These are phyloP conservation scores for Candida nemodendra DNA, from an alignment of 805 yeast genomes.

Conservation along the genomic window DNA sequence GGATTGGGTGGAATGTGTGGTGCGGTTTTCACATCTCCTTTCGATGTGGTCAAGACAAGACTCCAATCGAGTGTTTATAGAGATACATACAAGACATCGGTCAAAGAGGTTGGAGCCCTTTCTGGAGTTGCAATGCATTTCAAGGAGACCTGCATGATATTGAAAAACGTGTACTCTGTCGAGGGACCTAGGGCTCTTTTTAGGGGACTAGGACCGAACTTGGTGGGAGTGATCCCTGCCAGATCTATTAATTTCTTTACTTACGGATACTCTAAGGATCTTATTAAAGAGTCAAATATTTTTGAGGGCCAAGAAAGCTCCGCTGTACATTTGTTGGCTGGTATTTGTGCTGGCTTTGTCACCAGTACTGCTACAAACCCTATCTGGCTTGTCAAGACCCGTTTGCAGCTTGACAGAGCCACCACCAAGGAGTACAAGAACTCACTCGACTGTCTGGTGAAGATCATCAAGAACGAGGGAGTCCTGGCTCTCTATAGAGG, in stretches of 20 bases:
- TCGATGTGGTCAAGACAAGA: slow-evolving; percentile 94
- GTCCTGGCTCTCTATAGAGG: slow-evolving; percentile 80
- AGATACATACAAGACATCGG: slow-evolving; percentile 44
- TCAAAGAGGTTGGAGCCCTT: slow-evolving; percentile 28
- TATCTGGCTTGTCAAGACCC: slow-evolving; percentile 93
- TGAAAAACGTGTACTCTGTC: slow-evolving; percentile 59
- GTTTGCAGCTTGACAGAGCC: slow-evolving; percentile 86
- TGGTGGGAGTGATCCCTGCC: slow-evolving; percentile 98
- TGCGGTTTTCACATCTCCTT: slow-evolving; percentile 88
- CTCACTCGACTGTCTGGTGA: slow-evolving; percentile 78
- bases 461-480: slow-evolving; percentile 77
- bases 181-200: slow-evolving; percentile 90
- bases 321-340: slow-evolving; percentile 81
- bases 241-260: slow-evolving; percentile 95
- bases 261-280: slow-evolving; percentile 87
- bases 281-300: slow-evolving; percentile 56
- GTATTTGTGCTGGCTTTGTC: slow-evolving; percentile 87
- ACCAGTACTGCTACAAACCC: slow-evolving; percentile 98
- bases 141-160: slow-evolving; percentile 73
- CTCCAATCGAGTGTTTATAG: slow-evolving; percentile 85
- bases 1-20: slow-evolving; percentile 98
- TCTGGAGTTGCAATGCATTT: slow-evolving; percentile 56
- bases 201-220: slow-evolving; percentile 93
- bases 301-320: slow-evolving; percentile 78
- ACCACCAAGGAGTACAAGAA: slow-evolving; percentile 64